These are phyloP conservation scores for Sarocladiaceae sp. DNA, from an alignment of 2,329 filamentous ascomycete species.

Conservation along the genomic window DNA sequence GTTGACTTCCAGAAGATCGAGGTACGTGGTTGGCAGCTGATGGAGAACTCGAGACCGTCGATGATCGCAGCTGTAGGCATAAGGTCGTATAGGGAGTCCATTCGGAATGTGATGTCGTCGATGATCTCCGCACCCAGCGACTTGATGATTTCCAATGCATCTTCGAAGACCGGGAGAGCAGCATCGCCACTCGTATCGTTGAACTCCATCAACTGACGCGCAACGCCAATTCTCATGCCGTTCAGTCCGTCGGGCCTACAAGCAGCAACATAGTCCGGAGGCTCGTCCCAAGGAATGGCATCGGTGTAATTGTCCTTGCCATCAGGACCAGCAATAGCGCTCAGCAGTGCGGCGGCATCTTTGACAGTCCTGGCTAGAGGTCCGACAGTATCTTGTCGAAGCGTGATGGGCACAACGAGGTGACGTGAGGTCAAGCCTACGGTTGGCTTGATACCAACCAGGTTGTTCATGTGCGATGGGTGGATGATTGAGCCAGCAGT, in stretches of 20 bases:
- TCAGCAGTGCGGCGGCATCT: slow-evolving; percentile 57
- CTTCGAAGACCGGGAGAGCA: slow-evolving; percentile 47
- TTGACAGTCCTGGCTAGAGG: slow-evolving; percentile 62
- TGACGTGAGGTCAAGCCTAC: slow-evolving; percentile 65
- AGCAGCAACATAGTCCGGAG: slow-evolving; percentile 58
- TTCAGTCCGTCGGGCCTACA: slow-evolving; percentile 47
- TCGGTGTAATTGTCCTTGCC: slow-evolving; percentile 60
- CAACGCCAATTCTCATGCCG: slow-evolving; percentile 61
- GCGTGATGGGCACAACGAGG: slow-evolving; percentile 61
- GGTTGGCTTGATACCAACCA: slow-evolving; percentile 74
- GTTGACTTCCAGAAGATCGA: background rate
- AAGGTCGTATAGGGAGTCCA: slow-evolving; percentile 42
- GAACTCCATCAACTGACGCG: slow-evolving; percentile 49
- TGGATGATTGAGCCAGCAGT: slow-evolving; percentile 60
- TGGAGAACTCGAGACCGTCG: slow-evolving; percentile 53
- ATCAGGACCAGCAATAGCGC: slow-evolving; percentile 58
- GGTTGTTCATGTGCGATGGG: slow-evolving; percentile 62
- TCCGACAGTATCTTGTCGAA: slow-evolving; percentile 67
- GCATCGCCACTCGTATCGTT: slow-evolving; percentile 6
- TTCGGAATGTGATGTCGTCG: slow-evolving; percentile 48
- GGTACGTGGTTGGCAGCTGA: slow-evolving; percentile 47
- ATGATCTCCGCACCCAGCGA: slow-evolving; percentile 55
- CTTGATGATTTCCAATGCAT: slow-evolving; percentile 46
- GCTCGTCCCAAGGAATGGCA: slow-evolving; percentile 43
- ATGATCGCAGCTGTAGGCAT: slow-evolving; percentile 43